Percentiles rank a stretch among this genome's conserved stretches.
Conservation (phyloP, 352 stramenopile genomes). For the Globisporangium takayamanum region DNA sequence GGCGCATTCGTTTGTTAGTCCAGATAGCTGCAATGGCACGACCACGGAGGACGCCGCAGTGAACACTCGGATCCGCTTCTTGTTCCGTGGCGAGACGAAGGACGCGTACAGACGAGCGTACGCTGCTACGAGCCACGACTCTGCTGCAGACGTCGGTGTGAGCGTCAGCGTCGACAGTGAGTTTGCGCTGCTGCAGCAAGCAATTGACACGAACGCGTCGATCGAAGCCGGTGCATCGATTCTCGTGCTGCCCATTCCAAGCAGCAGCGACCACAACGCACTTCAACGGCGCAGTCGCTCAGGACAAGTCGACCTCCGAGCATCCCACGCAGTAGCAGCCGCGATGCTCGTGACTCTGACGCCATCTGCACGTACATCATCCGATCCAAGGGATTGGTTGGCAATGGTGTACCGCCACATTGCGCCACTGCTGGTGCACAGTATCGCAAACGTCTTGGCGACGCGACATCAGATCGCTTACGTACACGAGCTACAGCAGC, state of each 20-base stretch:
- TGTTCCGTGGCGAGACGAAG: slow-evolving; percentile 13
- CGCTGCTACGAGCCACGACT: background rate
- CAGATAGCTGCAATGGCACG: background rate
- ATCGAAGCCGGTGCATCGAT: slow-evolving; percentile 12
- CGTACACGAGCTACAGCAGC: background rate
- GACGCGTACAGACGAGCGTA: slow-evolving; percentile 7
- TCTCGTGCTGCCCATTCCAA: slow-evolving; percentile 4
- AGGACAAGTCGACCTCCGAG: background rate
- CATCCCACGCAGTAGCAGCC: background rate
- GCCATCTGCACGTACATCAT: background rate
- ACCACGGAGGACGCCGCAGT: background rate
- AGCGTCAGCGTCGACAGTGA: background rate
- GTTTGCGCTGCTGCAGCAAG: slow-evolving; percentile 14
- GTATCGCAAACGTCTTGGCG: background rate
- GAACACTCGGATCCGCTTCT: slow-evolving; percentile 7
- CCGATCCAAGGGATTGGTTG: no score
- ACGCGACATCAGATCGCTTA: slow-evolving; percentile 1
- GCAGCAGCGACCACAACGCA: background rate
- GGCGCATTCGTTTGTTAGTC: background rate
- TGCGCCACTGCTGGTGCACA: slow-evolving; percentile 6
- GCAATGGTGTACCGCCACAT: slow-evolving; percentile 2
- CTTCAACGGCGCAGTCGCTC: background rate
- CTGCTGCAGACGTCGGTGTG: background rate
- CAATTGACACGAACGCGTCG: slow-evolving; percentile 1
- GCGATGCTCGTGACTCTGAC: background rate